Evolutionary conservation across 768 basidiomycete species (phyloP).

Genomic region (Lactarius akahatsu): DNA sequence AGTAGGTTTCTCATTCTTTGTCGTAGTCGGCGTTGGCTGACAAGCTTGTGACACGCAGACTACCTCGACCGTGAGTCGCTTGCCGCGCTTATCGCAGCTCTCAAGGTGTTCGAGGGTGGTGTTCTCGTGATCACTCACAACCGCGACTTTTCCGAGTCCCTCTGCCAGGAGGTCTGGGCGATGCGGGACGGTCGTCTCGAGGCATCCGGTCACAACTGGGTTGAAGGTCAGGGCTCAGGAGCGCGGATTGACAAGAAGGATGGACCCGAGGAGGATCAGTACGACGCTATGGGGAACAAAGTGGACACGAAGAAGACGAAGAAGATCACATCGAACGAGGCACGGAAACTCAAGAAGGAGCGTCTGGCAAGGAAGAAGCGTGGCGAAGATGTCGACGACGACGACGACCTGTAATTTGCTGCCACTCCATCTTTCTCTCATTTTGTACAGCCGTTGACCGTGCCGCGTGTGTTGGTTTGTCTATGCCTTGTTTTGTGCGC

Average conservation of each 20-base stretch:
- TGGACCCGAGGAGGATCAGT: slow-evolving; percentile 86
- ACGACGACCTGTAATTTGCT: slow-evolving; percentile 45
- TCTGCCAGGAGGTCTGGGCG: slow-evolving; percentile 98
- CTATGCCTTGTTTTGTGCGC: slow-evolving; percentile 20
- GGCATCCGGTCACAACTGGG: slow-evolving; percentile 99
- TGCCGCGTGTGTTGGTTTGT: slow-evolving; percentile 26
- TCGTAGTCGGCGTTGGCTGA: slow-evolving; percentile 8
- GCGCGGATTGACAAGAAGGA: slow-evolving; percentile 92
- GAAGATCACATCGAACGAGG: slow-evolving; percentile 81
- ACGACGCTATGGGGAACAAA: slow-evolving; percentile 99
- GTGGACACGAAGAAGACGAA: slow-evolving; percentile 79
- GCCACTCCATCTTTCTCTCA: neutral
- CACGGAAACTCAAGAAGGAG: slow-evolving; percentile 95
- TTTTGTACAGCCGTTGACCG: slow-evolving; percentile 12
- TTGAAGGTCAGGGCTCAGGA: slow-evolving; percentile 96
- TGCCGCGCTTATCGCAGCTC: slow-evolving; percentile 95
- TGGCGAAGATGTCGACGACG: slow-evolving; percentile 69
- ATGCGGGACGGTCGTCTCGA: slow-evolving; percentile 97
- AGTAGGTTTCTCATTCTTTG: slow-evolving; percentile 47
- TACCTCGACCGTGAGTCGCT: slow-evolving; percentile 99
- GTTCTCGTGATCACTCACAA: slow-evolving; percentile 98
- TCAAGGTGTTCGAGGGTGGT: slow-evolving; percentile 98
- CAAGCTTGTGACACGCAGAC: slow-evolving; percentile 48
- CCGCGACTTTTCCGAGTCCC: slow-evolving; percentile 97
- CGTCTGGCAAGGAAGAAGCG: slow-evolving; percentile 88